phyloP scores from a whole-genome alignment of 257 asterid genomes.

The Parsonsia alboflavescens region DNA sequence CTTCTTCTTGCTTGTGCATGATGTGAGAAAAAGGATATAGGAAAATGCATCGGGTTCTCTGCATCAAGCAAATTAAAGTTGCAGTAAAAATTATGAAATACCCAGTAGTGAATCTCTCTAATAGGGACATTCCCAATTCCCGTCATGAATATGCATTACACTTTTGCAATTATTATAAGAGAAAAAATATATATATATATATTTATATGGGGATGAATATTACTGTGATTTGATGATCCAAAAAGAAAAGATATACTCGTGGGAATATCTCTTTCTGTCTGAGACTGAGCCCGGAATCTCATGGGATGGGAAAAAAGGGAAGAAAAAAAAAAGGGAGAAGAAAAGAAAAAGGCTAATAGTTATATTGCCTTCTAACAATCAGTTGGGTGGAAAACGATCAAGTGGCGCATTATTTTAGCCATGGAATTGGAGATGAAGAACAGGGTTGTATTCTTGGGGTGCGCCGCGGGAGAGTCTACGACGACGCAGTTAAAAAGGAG shows the following conservation, averaged over 20 bases:
- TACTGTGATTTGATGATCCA: conserved; percentile 17
- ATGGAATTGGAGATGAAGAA: not conserved
- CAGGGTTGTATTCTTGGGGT: not conserved
- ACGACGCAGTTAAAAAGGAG: conserved; percentile 3
- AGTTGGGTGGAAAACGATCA: conserved; percentile 22
- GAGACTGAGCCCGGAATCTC: not conserved
- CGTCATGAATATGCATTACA: conserved; percentile 4
- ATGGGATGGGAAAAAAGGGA: conserved; percentile 18
- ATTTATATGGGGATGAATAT: too few species aligned
- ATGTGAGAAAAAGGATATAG: too few species aligned
- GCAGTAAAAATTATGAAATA: too few species aligned
- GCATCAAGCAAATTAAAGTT: too few species aligned
- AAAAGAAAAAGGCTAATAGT: conserved; percentile 25
- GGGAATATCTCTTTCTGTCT: conserved; percentile 10
- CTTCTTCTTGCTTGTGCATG: too few species aligned
- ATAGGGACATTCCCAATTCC: not conserved
- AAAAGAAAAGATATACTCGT: conserved; percentile 6
- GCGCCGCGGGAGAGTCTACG: conserved; percentile 1
- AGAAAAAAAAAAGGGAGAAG: conserved; percentile 37
- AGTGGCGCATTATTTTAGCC: not conserved
- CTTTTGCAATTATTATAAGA: not conserved
- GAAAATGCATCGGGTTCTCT: too few species aligned
- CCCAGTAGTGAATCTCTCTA: too few species aligned
- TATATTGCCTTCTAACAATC: conserved; percentile 26
- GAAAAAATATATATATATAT: too few species aligned